Conservation (phyloP, 257 asterid genomes). For the Solanum gandarillasii region DNA sequence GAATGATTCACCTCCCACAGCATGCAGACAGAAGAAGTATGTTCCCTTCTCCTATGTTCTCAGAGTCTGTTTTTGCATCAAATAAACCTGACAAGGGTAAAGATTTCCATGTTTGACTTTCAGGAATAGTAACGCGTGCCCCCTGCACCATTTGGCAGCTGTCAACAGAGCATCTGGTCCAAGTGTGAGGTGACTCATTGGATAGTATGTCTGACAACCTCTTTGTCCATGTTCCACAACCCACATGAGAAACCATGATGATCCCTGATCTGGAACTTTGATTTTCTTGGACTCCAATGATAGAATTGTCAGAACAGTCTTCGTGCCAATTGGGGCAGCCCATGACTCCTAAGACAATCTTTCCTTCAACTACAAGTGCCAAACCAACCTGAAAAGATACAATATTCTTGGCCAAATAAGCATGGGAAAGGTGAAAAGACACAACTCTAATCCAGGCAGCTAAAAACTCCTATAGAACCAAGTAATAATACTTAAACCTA, state of each 20-base stretch:
- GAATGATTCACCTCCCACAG: conserved; percentile 72
- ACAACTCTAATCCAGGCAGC: neutral
- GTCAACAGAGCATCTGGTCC: conserved; percentile 82
- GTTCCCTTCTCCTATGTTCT: conserved; percentile 38
- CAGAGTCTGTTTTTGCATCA: conserved; percentile 35
- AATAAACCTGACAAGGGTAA: conserved; percentile 55
- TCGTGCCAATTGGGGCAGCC: conserved; percentile 92
- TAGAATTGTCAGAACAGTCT: conserved; percentile 14
- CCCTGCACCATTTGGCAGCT: conserved; percentile 30
- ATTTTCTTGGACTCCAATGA: conserved; percentile 11
- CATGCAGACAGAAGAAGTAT: conserved; percentile 68
- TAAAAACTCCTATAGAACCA: neutral
- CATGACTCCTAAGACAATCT: conserved; percentile 90
- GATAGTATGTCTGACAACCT: conserved; percentile 20
- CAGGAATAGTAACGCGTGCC: conserved; percentile 72
- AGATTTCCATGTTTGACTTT: conserved; percentile 85
- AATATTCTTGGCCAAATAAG: neutral
- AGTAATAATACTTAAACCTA: neutral
- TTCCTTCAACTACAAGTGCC: conserved; percentile 85
- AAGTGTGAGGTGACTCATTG: conserved; percentile 12
- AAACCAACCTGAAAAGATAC: conserved; percentile 69
- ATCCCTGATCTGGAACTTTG: conserved; percentile 37
- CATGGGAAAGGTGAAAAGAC: neutral
- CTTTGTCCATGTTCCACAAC: conserved; percentile 88
- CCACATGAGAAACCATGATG: conserved; percentile 77